Conservation (phyloP, 2,329 filamentous ascomycete genomes). For the Catunica adiposa region DNA sequence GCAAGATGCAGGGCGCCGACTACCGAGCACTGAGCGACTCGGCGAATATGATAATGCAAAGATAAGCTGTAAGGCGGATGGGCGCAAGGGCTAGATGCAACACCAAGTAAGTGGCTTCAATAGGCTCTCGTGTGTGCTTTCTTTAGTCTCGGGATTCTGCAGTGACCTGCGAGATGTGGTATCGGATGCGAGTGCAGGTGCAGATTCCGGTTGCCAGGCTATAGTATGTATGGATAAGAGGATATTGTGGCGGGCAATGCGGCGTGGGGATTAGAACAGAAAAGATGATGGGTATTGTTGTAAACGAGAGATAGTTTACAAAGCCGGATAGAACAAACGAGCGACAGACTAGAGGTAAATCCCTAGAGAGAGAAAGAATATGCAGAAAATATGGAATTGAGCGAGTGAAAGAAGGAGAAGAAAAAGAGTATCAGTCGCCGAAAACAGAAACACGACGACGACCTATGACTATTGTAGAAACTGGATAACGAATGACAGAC, state of each 20-base stretch:
- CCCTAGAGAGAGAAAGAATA: neutral
- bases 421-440: neutral
- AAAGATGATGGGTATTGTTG: neutral
- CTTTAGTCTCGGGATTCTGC: neutral
- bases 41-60: neutral
- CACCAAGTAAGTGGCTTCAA: neutral
- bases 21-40: neutral
- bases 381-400: neutral
- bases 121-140: neutral
- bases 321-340: slow-evolving; percentile 4
- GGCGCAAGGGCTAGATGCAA: neutral
- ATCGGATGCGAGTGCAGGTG: neutral
- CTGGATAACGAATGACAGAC: neutral
- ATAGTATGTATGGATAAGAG: neutral
- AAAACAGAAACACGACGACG: neutral
- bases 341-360: slow-evolving; percentile 5
- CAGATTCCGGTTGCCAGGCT: neutral
- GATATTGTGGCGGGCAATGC: no score
- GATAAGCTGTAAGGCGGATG: neutral
- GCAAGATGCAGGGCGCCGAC: neutral
- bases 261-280: no score
- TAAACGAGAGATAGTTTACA: neutral
- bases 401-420: neutral
- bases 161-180: neutral
- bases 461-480: neutral